A percentile compares a stretch with the other conserved stretches of the same genome.
Conservation (phyloP, 2,329 filamentous ascomycete genomes). For the Nemania serpens region DNA sequence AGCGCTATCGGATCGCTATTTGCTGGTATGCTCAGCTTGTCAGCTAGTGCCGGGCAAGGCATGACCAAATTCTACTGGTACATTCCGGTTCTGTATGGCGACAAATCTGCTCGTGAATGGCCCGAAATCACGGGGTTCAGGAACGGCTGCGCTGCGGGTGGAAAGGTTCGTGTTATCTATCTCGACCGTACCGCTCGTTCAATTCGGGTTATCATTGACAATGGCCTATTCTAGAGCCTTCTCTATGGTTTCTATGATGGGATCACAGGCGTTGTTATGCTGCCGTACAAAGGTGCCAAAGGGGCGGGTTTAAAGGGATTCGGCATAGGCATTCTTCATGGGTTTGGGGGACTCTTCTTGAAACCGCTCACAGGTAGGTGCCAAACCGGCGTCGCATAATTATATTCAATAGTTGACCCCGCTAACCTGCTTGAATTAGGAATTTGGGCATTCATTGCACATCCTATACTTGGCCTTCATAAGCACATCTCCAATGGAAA, state of each 20-base stretch:
- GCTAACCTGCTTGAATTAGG: slow-evolving; percentile 2
- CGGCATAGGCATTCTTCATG: slow-evolving; percentile 16
- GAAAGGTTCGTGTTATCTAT: slow-evolving; percentile 6
- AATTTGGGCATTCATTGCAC: slow-evolving; percentile 14
- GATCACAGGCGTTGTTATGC: slow-evolving; percentile 10
- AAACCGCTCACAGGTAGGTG: slow-evolving; percentile 18
- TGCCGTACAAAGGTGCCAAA: slow-evolving; percentile 15
- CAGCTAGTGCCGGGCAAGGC: slow-evolving; percentile 12
- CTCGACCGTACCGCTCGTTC: background rate
- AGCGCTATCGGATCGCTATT: slow-evolving; percentile 9
- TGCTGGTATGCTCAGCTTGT: slow-evolving; percentile 12
- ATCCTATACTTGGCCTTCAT: slow-evolving; percentile 15
- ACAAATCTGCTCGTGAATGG: slow-evolving; percentile 19
- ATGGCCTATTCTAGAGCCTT: background rate
- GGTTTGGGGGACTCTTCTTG: slow-evolving; percentile 12
- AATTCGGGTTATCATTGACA: background rate
- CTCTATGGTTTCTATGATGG: slow-evolving; percentile 21
- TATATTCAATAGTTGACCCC: background rate
- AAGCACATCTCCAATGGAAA: slow-evolving; percentile 4
- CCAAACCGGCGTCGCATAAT: too few species aligned
- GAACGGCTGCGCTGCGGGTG: slow-evolving; percentile 17
- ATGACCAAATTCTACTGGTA: slow-evolving; percentile 23
- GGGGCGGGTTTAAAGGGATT: slow-evolving; percentile 16
- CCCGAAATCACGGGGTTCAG: slow-evolving; percentile 16
- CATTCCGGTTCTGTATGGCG: slow-evolving; percentile 19